These are phyloP conservation scores for Chlorella sorokiniana DNA, from an alignment of 139 green algal species.

Conservation along the genomic window DNA sequence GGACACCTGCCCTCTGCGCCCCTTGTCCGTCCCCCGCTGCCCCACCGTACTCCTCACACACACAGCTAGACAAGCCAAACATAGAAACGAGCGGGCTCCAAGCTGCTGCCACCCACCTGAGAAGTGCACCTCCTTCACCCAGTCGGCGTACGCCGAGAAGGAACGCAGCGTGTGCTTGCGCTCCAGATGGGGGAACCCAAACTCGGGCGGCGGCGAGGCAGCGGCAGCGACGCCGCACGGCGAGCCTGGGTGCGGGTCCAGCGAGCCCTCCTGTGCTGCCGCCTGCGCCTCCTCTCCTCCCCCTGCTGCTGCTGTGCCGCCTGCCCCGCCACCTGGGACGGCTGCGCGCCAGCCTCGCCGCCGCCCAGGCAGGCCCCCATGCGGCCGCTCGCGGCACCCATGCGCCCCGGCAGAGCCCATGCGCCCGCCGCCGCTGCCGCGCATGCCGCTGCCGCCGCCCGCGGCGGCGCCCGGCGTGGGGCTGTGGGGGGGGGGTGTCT, in stretches of 20 bases:
- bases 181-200: conserved; percentile 50
- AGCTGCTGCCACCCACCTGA: no score
- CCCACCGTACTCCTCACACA: no score
- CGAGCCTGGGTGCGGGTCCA: neutral
- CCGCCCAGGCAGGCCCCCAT: no score
- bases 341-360: no score
- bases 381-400: no score
- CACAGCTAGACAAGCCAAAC: no score
- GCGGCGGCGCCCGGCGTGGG: neutral
- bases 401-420: no score
- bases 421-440: neutral
- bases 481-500: neutral
- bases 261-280: neutral
- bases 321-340: no score
- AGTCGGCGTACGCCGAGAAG: conserved; percentile 75
- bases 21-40: neutral
- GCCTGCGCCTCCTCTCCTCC: no score
- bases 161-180: conserved; percentile 68
- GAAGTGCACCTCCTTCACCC: conserved; percentile 75
- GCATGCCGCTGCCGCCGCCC: neutral
- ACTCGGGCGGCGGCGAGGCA: neutral
- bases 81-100: no score
- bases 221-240: neutral
- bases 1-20: neutral
- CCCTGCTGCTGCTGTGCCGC: no score